A percentile compares a stretch with the other conserved stretches of the same genome.
phyloP scores from a whole-genome alignment of 2,329 filamentous ascomycete genomes.

The Pseudogymnoascus sp. region DNA sequence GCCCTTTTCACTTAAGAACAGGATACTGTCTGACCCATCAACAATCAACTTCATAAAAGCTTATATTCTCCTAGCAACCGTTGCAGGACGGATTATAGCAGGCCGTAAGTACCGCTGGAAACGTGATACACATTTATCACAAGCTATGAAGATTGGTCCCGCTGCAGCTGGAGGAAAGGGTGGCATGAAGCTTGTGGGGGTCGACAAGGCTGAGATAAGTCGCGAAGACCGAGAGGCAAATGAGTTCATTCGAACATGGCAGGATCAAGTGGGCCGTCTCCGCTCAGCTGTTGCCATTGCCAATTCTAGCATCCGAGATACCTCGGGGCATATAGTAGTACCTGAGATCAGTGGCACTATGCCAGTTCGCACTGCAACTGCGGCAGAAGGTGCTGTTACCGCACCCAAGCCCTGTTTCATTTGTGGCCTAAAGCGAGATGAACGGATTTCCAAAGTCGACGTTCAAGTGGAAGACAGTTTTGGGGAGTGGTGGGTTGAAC shows the following conservation, averaged over 20 bases:
- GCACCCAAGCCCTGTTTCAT: constrained; percentile 72
- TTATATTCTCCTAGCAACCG: constrained; percentile 57
- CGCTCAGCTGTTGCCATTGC: constrained; percentile 64
- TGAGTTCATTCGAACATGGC: constrained; percentile 71
- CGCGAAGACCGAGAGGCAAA: constrained; percentile 80
- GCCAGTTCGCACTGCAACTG: constrained; percentile 56
- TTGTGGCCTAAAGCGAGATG: constrained; percentile 82
- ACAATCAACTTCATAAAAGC: constrained; percentile 57
- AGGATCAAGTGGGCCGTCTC: constrained; percentile 65
- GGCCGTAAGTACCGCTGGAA: constrained; percentile 87
- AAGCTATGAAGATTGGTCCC: constrained; percentile 77
- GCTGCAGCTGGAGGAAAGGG: constrained; percentile 68
- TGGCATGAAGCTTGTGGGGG: constrained; percentile 83
- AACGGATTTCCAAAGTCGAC: constrained; percentile 64
- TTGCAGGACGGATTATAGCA: constrained; percentile 73
- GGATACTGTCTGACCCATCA: constrained; percentile 55
- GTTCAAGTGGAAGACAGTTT: constrained; percentile 78
- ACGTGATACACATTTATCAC: constrained; percentile 73
- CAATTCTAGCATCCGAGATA: constrained; percentile 38
- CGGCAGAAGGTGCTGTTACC: constrained; percentile 59
- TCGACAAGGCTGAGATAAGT: constrained; percentile 75
- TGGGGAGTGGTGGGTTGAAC: constrained; percentile 92
- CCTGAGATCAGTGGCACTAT: constrained; percentile 68
- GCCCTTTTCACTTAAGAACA: constrained; percentile 50
- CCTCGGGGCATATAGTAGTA: constrained; percentile 36